These are phyloP conservation scores for Suillus brevipes DNA, from an alignment of 768 basidiomycete genomes.

Conservation along the genomic window DNA sequence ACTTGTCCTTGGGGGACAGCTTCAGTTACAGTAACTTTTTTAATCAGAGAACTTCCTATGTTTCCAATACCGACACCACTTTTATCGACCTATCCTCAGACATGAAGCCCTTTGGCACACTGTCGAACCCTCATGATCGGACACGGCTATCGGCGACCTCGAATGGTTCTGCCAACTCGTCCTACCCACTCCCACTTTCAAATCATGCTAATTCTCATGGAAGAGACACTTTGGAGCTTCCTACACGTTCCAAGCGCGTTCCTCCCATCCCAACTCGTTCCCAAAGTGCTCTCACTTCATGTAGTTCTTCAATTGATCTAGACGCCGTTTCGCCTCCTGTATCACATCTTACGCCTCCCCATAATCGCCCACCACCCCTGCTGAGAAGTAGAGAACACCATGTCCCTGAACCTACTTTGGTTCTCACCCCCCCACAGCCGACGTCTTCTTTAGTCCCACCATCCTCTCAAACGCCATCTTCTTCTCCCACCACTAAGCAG, in stretches of 20 bases:
- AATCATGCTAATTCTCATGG: conserved; percentile 16
- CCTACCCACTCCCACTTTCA: conserved; percentile 22
- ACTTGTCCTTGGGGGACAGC: conserved; percentile 33
- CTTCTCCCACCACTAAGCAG: conserved; percentile 25
- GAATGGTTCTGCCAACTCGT: conserved; percentile 24
- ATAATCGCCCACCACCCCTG: conserved; percentile 29
- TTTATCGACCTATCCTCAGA: conserved; percentile 32
- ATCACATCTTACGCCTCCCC: conserved; percentile 24
- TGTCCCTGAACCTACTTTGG: conserved; percentile 19
- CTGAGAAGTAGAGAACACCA: conserved; percentile 27
- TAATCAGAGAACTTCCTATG: conserved; percentile 18
- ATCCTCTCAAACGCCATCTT: conserved; percentile 39
- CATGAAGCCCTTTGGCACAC: conserved; percentile 22
- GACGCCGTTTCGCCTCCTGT: conserved; percentile 19
- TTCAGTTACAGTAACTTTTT: conserved; percentile 38
- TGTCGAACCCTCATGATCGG: conserved; percentile 23
- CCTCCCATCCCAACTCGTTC: conserved; percentile 17
- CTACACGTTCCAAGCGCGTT: conserved; percentile 29
- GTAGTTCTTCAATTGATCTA: conserved; percentile 24
- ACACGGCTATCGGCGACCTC: conserved; percentile 26
- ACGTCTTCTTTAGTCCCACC: conserved; percentile 24
- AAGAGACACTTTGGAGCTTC: conserved; percentile 21
- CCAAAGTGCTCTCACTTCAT: conserved; percentile 30
- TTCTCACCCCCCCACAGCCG: conserved; percentile 19
- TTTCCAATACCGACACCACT: conserved; percentile 25